Base-by-base conservation (phyloP, 2,329 filamentous ascomycete genomes). In the Pseudomassariella vexata region DNA sequence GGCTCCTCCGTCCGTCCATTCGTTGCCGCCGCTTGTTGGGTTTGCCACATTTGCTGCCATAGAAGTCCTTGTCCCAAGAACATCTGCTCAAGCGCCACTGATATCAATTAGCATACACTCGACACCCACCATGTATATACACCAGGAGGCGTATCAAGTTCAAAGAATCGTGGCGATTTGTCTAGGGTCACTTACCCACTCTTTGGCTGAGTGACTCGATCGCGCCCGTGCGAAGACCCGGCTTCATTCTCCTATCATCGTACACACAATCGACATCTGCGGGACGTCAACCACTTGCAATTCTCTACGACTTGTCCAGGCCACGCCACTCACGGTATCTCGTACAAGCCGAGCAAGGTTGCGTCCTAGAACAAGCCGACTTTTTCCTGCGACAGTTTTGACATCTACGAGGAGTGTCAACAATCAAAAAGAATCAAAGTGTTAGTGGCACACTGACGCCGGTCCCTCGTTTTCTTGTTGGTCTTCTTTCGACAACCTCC, bases 371-470 rank as follows among this genome's bases (percentile, higher is more conserved):
- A 44, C 64, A 68, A 25, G 60, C 62, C 11, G 63, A 57, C 30
- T 68, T 66, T 41, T 62, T 65, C 31, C 56, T 61, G 5, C 63
- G 58, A 42, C 64, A 68, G 0, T 59, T 52, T 32, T 64, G 60
- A 28, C 62, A 67, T 15, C 30, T 39, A 24, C 17, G 32, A 28
- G 16, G 20, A 14, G 20, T 24, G 17, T 28, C 6, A 20, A 12
- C 8, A 22, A 24, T 6, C 12, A 16, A 25, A 17, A 11, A 28
- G 25, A 19, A 28, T 15, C 25, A 11, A n/a, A 5, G 23, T 19
- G 25, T 24, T 27, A 27, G 22, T 24, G 14, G 31, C 23, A 3
- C n/a, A n/a, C n/a, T n/a, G n/a, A n/a, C n/a, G n/a, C n/a, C n/a
- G n/a, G n/a, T n/a, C n/a, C n/a, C n/a, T n/a, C n/a, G n/a, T n/a